A percentile compares a stretch with the other conserved stretches of the same genome.
Evolutionary conservation across 176 grass and related monocot genomes (phyloP).

Genomic region (Raddia distichophylla): DNA sequence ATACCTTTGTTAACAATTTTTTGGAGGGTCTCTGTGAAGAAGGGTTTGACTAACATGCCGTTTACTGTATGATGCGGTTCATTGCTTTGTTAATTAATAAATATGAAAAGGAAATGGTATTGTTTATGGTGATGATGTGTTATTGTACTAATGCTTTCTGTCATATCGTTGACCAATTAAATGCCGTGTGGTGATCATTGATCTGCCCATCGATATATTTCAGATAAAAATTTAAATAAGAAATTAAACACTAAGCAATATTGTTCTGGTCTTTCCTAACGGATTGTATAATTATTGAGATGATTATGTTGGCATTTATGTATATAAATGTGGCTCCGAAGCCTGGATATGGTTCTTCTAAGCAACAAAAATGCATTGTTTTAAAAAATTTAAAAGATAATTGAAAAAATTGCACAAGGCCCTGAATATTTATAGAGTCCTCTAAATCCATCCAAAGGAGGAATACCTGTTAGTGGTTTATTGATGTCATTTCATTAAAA

Average conservation of each 20-base stretch:
- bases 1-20: slow-evolving; percentile 11
- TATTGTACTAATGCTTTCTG: background rate
- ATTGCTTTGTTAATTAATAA: slow-evolving; percentile 24
- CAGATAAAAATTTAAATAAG: background rate
- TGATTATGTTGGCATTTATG: background rate
- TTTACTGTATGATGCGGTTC: background rate
- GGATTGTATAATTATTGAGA: background rate
- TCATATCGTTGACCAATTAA: slow-evolving; percentile 1
- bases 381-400: background rate
- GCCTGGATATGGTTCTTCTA: background rate
- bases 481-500: slow-evolving; percentile 5
- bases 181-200: background rate
- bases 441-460: background rate
- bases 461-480: slow-evolving; percentile 1
- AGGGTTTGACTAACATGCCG: background rate
- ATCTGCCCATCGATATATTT: background rate
- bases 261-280: background rate
- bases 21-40: background rate
- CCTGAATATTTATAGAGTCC: background rate
- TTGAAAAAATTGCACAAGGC: background rate
- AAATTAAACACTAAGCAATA: background rate
- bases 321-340: background rate
- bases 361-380: background rate
- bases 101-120: background rate
- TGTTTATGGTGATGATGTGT: background rate